These are phyloP conservation scores for Cladophialophora bantiana DNA, from an alignment of 2,329 filamentous ascomycete species.

Conservation along the genomic window DNA sequence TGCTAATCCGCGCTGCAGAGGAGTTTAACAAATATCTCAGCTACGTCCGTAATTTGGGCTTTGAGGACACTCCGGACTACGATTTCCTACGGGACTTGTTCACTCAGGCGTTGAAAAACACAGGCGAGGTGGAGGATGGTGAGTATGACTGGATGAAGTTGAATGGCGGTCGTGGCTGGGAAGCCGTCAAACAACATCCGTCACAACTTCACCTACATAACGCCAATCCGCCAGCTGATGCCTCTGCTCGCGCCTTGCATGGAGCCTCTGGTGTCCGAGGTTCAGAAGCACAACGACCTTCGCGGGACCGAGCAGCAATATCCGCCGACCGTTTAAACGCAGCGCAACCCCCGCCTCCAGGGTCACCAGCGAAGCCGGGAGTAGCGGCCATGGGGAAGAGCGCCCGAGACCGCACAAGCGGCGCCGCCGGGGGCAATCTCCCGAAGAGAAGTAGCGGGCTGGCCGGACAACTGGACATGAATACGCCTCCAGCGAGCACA, in stretches of 20 bases:
- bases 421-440: slow-evolving; percentile 59
- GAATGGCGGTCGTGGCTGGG: slow-evolving; percentile 91
- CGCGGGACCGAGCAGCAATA: slow-evolving; percentile 69
- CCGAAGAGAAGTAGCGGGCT: slow-evolving; percentile 43
- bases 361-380: slow-evolving; percentile 77
- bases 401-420: slow-evolving; percentile 73
- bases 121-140: slow-evolving; percentile 92
- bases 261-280: slow-evolving; percentile 60
- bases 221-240: slow-evolving; percentile 77
- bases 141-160: slow-evolving; percentile 99
- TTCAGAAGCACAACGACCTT: slow-evolving; percentile 48
- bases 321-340: slow-evolving; percentile 91
- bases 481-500: slow-evolving; percentile 86
- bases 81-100: slow-evolving; percentile 96
- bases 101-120: slow-evolving; percentile 92
- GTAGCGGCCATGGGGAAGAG: slow-evolving; percentile 67
- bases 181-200: slow-evolving; percentile 74
- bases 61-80: slow-evolving; percentile 98
- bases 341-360: slow-evolving; percentile 83
- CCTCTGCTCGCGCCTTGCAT: slow-evolving; percentile 84
- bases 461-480: slow-evolving; percentile 65
- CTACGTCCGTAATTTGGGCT: slow-evolving; percentile 96
- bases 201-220: slow-evolving; percentile 79
- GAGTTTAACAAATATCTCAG: slow-evolving; percentile 98
- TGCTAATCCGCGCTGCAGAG: slow-evolving; percentile 61